phyloP scores from a whole-genome alignment of 2,329 filamentous ascomycete genomes.

The Phyllosticta ampelicida region DNA sequence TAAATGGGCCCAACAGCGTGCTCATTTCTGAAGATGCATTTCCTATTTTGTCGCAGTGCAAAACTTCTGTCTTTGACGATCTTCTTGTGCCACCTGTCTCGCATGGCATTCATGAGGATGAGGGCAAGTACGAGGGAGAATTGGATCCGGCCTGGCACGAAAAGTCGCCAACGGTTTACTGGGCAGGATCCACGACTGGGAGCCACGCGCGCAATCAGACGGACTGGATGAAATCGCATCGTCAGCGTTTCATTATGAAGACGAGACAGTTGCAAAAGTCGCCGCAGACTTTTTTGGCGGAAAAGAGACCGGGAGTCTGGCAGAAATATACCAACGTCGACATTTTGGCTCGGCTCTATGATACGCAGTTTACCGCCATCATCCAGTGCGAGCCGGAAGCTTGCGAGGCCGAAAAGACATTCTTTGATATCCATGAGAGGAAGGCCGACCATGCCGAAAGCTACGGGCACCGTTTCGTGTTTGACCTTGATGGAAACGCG shows the following conservation, averaged over 20 bases:
- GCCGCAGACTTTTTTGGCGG: conserved; percentile 13
- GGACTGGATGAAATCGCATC: conserved; percentile 36
- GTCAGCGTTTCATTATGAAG: conserved; percentile 36
- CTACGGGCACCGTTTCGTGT: conserved; percentile 12
- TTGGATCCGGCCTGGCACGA: conserved; percentile 38
- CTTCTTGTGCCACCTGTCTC: conserved; percentile 42
- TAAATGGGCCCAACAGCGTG: conserved; percentile 36
- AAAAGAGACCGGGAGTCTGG: conserved; percentile 9
- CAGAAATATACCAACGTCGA: conserved; percentile 9
- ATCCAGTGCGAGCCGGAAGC: conserved; percentile 33
- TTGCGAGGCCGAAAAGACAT: conserved; percentile 20
- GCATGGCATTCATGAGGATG: conserved; percentile 23
- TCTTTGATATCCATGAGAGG: conserved; percentile 12
- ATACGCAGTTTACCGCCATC: conserved; percentile 37
- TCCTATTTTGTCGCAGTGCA: conserved; percentile 39
- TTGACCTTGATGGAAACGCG: conserved; percentile 17
- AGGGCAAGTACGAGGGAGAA: conserved; percentile 26
- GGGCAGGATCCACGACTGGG: conserved; percentile 47
- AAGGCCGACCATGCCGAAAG: background rate
- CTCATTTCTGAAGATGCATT: conserved; percentile 30
- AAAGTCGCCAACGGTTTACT: conserved; percentile 45
- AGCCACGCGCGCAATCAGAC: conserved; percentile 23
- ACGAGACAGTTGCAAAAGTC: conserved; percentile 12
- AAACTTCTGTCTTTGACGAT: conserved; percentile 35
- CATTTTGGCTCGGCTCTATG: conserved; percentile 32